Evolutionary conservation across 352 stramenopile genomes (phyloP), one percentile per base, ranked within the genome.

Genomic region (Phytopythium sindhum): DNA sequence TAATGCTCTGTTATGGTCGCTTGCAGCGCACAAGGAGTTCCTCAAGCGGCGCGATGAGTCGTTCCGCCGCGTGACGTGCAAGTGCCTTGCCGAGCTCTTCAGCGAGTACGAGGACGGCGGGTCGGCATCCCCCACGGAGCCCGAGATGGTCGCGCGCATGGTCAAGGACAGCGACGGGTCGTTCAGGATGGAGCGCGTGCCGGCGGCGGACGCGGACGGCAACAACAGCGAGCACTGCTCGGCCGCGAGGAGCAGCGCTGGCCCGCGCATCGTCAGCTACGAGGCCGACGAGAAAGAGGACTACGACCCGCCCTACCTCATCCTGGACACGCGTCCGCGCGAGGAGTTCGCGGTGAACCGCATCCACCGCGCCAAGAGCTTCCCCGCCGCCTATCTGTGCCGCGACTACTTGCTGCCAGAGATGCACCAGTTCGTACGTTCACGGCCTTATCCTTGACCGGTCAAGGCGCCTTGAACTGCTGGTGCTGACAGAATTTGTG

Each of bases 1-100:
- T 54, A 21, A 59, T 8, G 41, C 41, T 2, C 15, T 10, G 17
- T 24, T 41, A 10, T 23, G 5, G 33, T 52, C 48, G 56, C 37
- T 50, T 60, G 21, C 65, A 91, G 83, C 86, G 28, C 75, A 77
- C 56, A 91, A 89, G 35, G 84, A 95, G 67, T 92, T 91, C 41
- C 64, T 95, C 15, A 90, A 90, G 72, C 80, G 84, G 2, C 74
- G 82, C n/a, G 84, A 95, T 41, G 86, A 95, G 66, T 88, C 77
- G 11, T 95, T 95, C 65, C 78, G 74, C 50, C 84, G 86, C 15
- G 80, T 95, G 15, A 89, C 78, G 3, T 80, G 72, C 39, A 64
- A 74, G n/a, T 88, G 82, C 41, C 72, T 95, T 0, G 78, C 81
- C 9, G 84, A 91, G 50, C 73, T 95, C n/a, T 89, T 95, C 39